Percentiles rank a stretch among this genome's conserved stretches.
Conservation (phyloP, 2,329 filamentous ascomycete species). For the Arthroderma sp. region DNA sequence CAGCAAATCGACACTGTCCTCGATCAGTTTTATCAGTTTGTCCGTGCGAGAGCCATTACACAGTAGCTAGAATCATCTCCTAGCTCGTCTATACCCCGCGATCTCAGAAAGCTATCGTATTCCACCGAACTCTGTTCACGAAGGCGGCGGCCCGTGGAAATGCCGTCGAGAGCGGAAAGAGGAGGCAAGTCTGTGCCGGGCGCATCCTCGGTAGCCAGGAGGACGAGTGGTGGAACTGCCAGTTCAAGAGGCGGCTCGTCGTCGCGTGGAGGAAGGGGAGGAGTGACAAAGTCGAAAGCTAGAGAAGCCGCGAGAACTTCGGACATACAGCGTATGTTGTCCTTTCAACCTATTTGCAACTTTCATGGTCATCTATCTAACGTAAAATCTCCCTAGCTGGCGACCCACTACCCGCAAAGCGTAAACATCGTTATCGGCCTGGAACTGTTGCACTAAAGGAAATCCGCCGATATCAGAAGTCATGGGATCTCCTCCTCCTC, state of each 20-base stretch:
- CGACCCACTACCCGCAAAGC: conserved; percentile 56
- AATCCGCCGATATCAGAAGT: conserved; percentile 81
- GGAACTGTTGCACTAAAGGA: conserved; percentile 83
- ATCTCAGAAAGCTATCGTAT: neutral
- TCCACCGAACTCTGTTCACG: neutral
- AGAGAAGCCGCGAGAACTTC: conserved; percentile 17
- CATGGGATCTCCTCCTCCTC: conserved; percentile 70
- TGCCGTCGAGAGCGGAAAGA: conserved; percentile 11
- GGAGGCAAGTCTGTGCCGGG: conserved; percentile 9
- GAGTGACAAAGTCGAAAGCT: conserved; percentile 12
- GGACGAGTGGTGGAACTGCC: conserved; percentile 8
- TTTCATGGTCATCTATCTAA: conserved; percentile 4
- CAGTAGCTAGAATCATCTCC: neutral
- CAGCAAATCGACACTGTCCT: neutral
- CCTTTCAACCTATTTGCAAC: neutral
- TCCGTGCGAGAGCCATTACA: no score
- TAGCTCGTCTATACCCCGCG: neutral
- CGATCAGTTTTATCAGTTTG: neutral
- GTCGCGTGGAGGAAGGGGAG: conserved; percentile 8
- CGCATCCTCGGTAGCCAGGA: conserved; percentile 6
- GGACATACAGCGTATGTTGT: conserved; percentile 30
- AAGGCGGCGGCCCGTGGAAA: neutral
- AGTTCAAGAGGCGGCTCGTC: conserved; percentile 5
- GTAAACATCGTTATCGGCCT: conserved; percentile 53
- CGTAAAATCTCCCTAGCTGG: conserved; percentile 43